These are phyloP conservation scores for Chaetomium fimeti DNA, from an alignment of 495 filamentous ascomycete genomes.

Conservation along the genomic window DNA sequence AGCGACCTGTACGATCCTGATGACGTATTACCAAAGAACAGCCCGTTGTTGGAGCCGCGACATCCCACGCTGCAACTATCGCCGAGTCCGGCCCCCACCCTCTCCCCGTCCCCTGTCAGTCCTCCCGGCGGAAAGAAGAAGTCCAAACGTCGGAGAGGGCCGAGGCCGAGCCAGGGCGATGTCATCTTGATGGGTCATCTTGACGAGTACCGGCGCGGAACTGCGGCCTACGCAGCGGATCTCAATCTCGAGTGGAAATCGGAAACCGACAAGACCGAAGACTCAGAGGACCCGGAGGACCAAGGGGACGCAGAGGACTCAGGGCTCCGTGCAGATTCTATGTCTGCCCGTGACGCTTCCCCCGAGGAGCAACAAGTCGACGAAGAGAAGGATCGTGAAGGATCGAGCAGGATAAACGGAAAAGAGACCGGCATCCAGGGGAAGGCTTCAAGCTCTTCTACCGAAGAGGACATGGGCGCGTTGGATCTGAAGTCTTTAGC, in stretches of 20 bases:
- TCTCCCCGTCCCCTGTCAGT: constrained; percentile 42
- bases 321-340: constrained; percentile 28
- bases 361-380: constrained; percentile 7
- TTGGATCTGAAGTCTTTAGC: constrained; percentile 42
- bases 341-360: constrained; percentile 15
- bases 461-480: constrained; percentile 36
- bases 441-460: constrained; percentile 19
- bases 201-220: constrained; percentile 49
- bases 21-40: constrained; percentile 44
- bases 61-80: constrained; percentile 42
- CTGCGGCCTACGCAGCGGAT: constrained; percentile 43
- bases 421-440: constrained; percentile 21
- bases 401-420: constrained; percentile 18
- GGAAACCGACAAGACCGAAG: constrained; percentile 28
- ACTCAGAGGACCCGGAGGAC: constrained; percentile 1
- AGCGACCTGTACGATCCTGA: constrained; percentile 49
- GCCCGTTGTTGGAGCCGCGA: constrained; percentile 44
- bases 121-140: constrained; percentile 38
- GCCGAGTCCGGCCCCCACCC: constrained; percentile 37
- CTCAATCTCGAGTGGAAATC: constrained; percentile 33
- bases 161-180: constrained; percentile 51
- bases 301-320: constrained; percentile 21
- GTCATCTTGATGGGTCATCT: constrained; percentile 54
- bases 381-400: constrained; percentile 12
- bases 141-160: constrained; percentile 46